Percentiles rank a stretch among this genome's conserved stretches.
These are phyloP conservation scores for Serendipita sp. DNA, from an alignment of 768 basidiomycete genomes.

Conservation along the genomic window DNA sequence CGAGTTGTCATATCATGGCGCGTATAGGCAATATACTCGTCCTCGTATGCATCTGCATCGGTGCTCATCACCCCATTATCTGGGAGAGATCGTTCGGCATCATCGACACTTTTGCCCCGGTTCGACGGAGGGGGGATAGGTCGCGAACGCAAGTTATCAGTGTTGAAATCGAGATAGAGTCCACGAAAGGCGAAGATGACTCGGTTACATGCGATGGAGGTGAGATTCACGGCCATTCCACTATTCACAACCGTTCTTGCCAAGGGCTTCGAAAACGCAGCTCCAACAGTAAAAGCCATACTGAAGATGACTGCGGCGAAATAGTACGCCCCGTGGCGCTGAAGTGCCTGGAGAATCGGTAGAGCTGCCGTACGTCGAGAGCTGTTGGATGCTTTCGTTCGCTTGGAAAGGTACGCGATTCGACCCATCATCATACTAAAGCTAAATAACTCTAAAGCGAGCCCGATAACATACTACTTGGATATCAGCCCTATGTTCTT, in stretches of 20 bases:
- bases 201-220: constrained; percentile 5
- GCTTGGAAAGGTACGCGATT: background rate
- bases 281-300: background rate
- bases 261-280: background rate
- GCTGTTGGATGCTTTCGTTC: background rate
- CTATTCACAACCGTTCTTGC: background rate
- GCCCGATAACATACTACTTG: background rate
- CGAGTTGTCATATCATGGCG: background rate
- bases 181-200: constrained; percentile 2
- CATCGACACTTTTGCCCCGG: background rate
- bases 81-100: background rate
- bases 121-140: background rate
- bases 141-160: background rate
- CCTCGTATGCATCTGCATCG: background rate
- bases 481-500: background rate
- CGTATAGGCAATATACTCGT: constrained; percentile 4
- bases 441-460: background rate
- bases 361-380: background rate
- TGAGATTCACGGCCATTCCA: background rate
- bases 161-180: background rate
- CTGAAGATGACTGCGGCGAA: background rate
- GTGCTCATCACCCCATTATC: background rate
- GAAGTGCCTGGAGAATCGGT: background rate
- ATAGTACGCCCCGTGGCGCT: background rate
- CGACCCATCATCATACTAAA: constrained; percentile 1